Conservation (phyloP, 1,284 basidiomycete species). For the Fomitopsis pinicola region DNA sequence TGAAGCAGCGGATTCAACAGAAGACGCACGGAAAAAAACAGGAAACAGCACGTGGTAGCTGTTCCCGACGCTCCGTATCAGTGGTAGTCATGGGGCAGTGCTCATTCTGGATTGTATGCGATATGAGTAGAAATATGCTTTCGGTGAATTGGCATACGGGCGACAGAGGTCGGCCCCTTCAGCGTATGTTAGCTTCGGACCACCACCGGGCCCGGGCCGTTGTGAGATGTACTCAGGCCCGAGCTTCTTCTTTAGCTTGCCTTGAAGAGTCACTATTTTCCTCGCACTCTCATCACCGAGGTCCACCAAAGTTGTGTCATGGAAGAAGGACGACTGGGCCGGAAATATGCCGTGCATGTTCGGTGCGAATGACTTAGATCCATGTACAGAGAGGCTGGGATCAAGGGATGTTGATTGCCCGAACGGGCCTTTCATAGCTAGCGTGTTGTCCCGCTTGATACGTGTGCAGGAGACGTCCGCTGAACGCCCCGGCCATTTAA, state of each 20-base stretch:
- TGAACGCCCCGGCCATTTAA: conserved; percentile 44
- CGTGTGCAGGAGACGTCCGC: conserved; percentile 43
- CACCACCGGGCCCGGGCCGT: conserved; percentile 85
- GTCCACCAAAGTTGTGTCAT: conserved; percentile 33
- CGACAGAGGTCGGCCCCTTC: conserved; percentile 45
- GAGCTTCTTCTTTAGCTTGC: conserved; percentile 81
- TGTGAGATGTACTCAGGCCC: conserved; percentile 93
- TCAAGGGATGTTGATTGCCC: conserved; percentile 22
- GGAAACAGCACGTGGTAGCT: background rate
- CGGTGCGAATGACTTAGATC: conserved; percentile 54
- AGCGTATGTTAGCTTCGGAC: conserved; percentile 87
- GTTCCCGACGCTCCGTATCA: background rate
- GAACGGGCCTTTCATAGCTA: conserved; percentile 28
- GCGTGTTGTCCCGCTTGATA: conserved; percentile 28
- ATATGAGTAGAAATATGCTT: background rate
- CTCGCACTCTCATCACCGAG: conserved; percentile 54
- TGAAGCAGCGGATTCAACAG: conserved; percentile 20
- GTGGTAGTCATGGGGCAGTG: background rate
- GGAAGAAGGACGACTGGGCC: conserved; percentile 14
- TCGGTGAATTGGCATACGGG: background rate
- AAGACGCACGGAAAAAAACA: conserved; percentile 20
- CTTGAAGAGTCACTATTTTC: conserved; percentile 73
- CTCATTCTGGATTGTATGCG: too few relatives aligned
- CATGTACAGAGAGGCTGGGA: conserved; percentile 38
- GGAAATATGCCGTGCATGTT: conserved; percentile 45